Conservation (phyloP, 345 rosid genomes). For the Aegle marmelos region DNA sequence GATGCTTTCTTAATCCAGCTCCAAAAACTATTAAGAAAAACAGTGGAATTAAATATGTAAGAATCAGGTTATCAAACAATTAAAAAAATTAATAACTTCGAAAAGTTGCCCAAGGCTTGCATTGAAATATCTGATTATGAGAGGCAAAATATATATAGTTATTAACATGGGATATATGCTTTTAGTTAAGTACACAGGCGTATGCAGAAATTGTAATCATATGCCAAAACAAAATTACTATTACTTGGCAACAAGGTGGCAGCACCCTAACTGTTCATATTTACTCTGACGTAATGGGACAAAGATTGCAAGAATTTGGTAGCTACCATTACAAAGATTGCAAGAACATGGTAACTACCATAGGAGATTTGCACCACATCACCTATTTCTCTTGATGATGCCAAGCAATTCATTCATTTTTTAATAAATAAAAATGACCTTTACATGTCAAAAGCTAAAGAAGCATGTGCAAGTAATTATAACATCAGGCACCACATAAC, state of each 20-base stretch:
- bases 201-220: not conserved
- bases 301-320: not conserved
- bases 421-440: too few relatives aligned
- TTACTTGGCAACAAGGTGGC: not conserved
- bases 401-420: not conserved
- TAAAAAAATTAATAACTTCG: too few relatives aligned
- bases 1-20: not conserved
- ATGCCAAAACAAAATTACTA: not conserved
- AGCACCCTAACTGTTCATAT: not conserved
- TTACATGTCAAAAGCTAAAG: not conserved
- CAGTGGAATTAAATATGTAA: not conserved
- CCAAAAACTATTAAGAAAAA: not conserved
- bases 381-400: not conserved
- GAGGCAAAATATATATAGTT: not conserved
- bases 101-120: not conserved
- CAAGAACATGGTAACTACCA: not conserved
- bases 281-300: not conserved
- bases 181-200: not conserved
- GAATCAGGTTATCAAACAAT: not conserved
- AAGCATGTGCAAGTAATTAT: not conserved
- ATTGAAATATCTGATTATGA: not conserved
- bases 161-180: not conserved
- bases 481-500: not conserved
- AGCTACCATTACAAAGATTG: not conserved
- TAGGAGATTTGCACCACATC: not conserved